Conservation (phyloP, 2,329 filamentous ascomycete species). For the Dendrostoma leiphaemia region DNA sequence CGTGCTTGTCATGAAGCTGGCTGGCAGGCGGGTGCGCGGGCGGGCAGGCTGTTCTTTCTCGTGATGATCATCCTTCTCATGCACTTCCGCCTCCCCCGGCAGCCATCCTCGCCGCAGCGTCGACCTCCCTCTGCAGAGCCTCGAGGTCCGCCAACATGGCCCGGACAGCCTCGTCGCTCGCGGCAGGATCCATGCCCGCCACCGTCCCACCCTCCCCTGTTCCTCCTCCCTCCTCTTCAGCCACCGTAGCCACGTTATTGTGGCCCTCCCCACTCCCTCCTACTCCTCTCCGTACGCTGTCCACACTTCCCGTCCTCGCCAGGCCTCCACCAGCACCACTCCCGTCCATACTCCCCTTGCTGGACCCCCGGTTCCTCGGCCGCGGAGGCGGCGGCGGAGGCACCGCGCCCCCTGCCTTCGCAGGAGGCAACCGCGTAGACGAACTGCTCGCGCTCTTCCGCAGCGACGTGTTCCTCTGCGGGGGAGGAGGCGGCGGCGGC, state of each 20-base stretch:
- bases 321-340: slow-evolving; percentile 11
- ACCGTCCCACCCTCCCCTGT: slow-evolving; percentile 21
- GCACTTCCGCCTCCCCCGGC: slow-evolving; percentile 26
- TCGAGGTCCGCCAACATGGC: slow-evolving; percentile 73
- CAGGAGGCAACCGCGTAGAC: slow-evolving; percentile 34
- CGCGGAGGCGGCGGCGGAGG: slow-evolving; percentile 49
- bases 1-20: too few species aligned
- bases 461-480: slow-evolving; percentile 29
- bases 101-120: slow-evolving; percentile 57
- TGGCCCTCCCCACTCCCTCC: too few species aligned
- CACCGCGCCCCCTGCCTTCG: slow-evolving; percentile 33
- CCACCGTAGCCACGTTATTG: slow-evolving; percentile 20
- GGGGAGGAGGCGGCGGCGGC: slow-evolving; percentile 34
- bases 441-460: slow-evolving; percentile 28
- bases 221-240: slow-evolving; percentile 22
- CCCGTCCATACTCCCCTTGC: slow-evolving; percentile 41
- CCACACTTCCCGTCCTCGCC: slow-evolving; percentile 31
- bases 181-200: slow-evolving; percentile 33
- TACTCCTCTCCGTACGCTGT: slow-evolving; percentile 22
- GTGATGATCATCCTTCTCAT: too few species aligned
- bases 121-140: slow-evolving; percentile 72
- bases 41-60: too few species aligned
- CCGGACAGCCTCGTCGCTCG: slow-evolving; percentile 31
- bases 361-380: slow-evolving; percentile 44
- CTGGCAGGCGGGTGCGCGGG: too few species aligned